These are phyloP conservation scores for Magnolia kwangsiensis DNA, from an alignment of 164 flowering plant species.

Conservation along the genomic window DNA sequence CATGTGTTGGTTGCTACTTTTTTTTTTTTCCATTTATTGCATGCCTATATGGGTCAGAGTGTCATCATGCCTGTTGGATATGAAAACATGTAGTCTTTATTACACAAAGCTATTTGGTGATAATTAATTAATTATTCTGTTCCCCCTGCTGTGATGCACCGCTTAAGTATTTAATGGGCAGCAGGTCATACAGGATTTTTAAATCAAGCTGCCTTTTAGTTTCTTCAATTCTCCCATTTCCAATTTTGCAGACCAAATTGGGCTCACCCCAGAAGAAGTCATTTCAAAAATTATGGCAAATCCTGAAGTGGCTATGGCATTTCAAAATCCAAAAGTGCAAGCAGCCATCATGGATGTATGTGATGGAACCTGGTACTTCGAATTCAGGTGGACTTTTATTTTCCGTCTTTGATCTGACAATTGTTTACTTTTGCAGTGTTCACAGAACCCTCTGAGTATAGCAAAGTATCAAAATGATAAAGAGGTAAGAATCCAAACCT, in stretches of 20 bases:
- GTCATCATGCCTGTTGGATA: not conserved
- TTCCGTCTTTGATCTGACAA: constrained; percentile 5
- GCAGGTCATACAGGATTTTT: not conserved
- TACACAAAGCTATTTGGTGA: not conserved
- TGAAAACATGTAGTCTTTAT: not conserved
- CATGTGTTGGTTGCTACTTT: no score
- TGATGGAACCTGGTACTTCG: not conserved
- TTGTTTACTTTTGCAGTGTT: constrained; percentile 59
- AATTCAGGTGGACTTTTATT: not conserved
- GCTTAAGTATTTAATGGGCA: not conserved
- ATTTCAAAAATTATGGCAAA: constrained; percentile 93
- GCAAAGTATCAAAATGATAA: constrained; percentile 91
- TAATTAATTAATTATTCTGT: not conserved
- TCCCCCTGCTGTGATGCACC: not conserved
- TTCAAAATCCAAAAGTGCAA: constrained; percentile 96
- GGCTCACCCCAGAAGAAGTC: constrained; percentile 92
- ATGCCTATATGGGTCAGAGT: not conserved
- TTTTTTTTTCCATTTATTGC: no score
- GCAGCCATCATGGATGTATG: constrained; percentile 98
- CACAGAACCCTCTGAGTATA: constrained; percentile 85
- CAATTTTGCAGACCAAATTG: constrained; percentile 72
- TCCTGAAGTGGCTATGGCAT: constrained; percentile 95
- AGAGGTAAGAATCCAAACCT: constrained; percentile 52
- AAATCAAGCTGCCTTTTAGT: not conserved
- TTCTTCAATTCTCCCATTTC: not conserved